These are phyloP conservation scores for Zygotorulaspora chibaensis DNA, from an alignment of 805 yeast species.

Conservation along the genomic window DNA sequence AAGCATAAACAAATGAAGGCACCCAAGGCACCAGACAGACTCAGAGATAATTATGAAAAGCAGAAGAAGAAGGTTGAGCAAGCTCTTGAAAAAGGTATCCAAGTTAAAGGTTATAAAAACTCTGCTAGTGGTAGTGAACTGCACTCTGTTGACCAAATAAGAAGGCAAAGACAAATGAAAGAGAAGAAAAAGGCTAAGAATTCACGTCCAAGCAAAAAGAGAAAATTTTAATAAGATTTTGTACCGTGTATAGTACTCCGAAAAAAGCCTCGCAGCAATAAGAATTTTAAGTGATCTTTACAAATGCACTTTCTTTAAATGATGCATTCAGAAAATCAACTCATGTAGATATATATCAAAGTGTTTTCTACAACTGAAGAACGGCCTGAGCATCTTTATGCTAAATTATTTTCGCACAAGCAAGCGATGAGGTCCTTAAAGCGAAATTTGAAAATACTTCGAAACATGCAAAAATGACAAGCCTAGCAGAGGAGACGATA, in stretches of 20 bases:
- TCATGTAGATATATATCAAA: too few relatives aligned
- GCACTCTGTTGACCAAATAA: constrained; percentile 65
- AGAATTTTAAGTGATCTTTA: too few relatives aligned
- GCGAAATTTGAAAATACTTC: too few relatives aligned
- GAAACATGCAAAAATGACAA: too few relatives aligned
- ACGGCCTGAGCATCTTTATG: too few relatives aligned
- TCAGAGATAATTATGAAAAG: constrained; percentile 76
- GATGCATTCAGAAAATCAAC: too few relatives aligned
- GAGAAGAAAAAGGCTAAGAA: constrained; percentile 80
- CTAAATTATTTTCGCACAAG: too few relatives aligned
- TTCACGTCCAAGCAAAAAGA: constrained; percentile 62
- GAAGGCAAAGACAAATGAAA: constrained; percentile 64
- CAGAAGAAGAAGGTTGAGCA: constrained; percentile 79
- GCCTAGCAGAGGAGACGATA: too few relatives aligned
- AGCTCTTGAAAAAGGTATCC: constrained; percentile 71
- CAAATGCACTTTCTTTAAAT: too few relatives aligned
- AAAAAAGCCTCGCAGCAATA: not conserved
- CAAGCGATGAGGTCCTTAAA: too few relatives aligned
- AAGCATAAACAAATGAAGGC: constrained; percentile 72
- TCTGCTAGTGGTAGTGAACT: constrained; percentile 48
- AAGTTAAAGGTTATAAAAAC: constrained; percentile 60
- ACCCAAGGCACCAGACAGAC: constrained; percentile 88
- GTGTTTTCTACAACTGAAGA: too few relatives aligned
- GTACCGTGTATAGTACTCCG: constrained; percentile 2
- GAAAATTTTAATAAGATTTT: constrained; percentile 12